Percentiles rank a stretch among this genome's conserved stretches.
Evolutionary conservation across 306 rosid genomes (phyloP).

Genomic region (Amphicarpaea edgeworthii): DNA sequence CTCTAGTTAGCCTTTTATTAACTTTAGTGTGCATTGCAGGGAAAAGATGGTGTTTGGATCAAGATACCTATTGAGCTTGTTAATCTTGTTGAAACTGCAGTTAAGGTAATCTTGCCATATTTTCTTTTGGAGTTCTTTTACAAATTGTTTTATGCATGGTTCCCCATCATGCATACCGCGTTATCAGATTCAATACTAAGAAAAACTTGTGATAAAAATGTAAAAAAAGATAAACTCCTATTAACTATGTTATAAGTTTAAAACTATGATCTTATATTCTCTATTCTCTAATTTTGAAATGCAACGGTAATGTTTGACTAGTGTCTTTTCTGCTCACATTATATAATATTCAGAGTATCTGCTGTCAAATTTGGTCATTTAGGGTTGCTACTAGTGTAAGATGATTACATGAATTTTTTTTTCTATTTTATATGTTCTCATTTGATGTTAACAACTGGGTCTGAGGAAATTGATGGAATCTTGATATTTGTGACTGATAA

Average conservation of each 20-base stretch:
- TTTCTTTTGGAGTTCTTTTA: constrained; percentile 7
- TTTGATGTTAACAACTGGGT: not conserved
- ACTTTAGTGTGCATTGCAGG: constrained; percentile 43
- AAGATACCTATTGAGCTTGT: constrained; percentile 60
- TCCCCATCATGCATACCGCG: not conserved
- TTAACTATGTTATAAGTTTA: not conserved
- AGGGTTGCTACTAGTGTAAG: not conserved
- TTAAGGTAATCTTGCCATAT: constrained; percentile 51
- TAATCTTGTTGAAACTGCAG: constrained; percentile 59
- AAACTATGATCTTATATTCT: not conserved
- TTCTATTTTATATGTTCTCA: not conserved
- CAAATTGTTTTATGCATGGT: constrained; percentile 5
- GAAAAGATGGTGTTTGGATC: constrained; percentile 67
- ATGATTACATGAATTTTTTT: not conserved
- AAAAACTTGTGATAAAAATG: not conserved
- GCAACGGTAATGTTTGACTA: not conserved
- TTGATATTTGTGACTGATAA: constrained; percentile 9
- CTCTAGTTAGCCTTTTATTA: constrained; percentile 3
- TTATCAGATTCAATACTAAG: not conserved
- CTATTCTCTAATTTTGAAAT: not conserved
- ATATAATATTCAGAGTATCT: not conserved
- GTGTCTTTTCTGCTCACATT: not conserved
- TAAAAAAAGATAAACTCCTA: not conserved
- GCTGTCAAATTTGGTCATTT: not conserved
- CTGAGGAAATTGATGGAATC: constrained; percentile 1